Percentiles rank a stretch among this genome's conserved stretches.
Conservation (phyloP, 805 yeast species). For the Hanseniaspora clermontiae region DNA sequence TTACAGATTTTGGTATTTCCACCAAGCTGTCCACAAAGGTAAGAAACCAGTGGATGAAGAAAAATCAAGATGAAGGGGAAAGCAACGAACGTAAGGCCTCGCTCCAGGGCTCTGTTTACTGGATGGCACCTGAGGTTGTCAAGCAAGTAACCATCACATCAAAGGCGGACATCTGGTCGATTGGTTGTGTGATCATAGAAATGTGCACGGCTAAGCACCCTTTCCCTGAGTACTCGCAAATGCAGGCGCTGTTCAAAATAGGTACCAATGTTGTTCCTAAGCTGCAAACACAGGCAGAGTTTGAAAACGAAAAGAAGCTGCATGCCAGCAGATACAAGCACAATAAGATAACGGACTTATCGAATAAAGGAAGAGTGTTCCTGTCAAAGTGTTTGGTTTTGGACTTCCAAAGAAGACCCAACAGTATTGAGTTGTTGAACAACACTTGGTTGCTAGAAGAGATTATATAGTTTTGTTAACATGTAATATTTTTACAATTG, state of each 20-base stretch:
- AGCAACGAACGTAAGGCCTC: slow-evolving; percentile 50
- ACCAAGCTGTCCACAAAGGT: slow-evolving; percentile 46
- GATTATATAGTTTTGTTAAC: slow-evolving; percentile 13
- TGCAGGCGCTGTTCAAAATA: slow-evolving; percentile 92
- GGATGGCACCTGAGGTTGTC: slow-evolving; percentile 99
- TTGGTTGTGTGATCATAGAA: slow-evolving; percentile 86
- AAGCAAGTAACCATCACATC: slow-evolving; percentile 83
- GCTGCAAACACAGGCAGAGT: slow-evolving; percentile 60
- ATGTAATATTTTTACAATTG: not conserved
- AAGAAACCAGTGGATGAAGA: slow-evolving; percentile 25
- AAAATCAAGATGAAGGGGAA: slow-evolving; percentile 26
- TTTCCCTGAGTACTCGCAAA: slow-evolving; percentile 83
- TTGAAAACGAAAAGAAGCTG: slow-evolving; percentile 40
- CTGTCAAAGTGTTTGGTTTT: slow-evolving; percentile 55
- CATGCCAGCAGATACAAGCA: slow-evolving; percentile 9
- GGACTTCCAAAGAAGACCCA: slow-evolving; percentile 61
- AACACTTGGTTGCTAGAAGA: slow-evolving; percentile 7
- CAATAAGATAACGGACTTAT: slow-evolving; percentile 8
- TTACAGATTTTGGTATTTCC: slow-evolving; percentile 79
- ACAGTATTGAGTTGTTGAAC: slow-evolving; percentile 51
- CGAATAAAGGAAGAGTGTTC: slow-evolving; percentile 35
- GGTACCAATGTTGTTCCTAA: slow-evolving; percentile 78
- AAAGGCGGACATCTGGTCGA: slow-evolving; percentile 94
- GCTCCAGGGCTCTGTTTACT: slow-evolving; percentile 84
- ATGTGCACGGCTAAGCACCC: slow-evolving; percentile 96